A percentile compares a stretch with the other conserved stretches of the same genome.
These are phyloP conservation scores for Zhuliangozyma blackwelliae DNA, from an alignment of 1,139 yeast genomes.

Conservation along the genomic window DNA sequence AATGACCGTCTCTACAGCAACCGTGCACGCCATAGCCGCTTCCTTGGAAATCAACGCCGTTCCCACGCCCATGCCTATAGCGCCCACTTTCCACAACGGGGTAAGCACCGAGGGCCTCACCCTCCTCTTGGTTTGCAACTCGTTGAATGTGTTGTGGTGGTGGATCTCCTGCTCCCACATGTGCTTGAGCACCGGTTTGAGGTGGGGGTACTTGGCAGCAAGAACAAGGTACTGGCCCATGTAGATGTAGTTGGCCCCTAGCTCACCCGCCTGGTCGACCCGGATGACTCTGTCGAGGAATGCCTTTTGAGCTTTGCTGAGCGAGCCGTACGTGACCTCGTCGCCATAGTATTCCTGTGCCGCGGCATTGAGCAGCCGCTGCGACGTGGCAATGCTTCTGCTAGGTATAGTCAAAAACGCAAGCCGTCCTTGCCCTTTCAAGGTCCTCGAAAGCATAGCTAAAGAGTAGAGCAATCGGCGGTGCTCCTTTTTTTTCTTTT, in stretches of 20 bases:
- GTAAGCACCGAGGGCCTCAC: slow-evolving; percentile 89
- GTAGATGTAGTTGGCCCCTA: slow-evolving; percentile 95
- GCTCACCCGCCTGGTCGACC: slow-evolving; percentile 97
- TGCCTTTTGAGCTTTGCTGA: slow-evolving; percentile 61
- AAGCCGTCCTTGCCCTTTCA: too few species aligned
- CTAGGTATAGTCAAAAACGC: too few species aligned
- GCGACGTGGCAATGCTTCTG: too few species aligned
- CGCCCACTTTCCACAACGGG: slow-evolving; percentile 92
- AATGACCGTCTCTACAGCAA: slow-evolving; percentile 97
- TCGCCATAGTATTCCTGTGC: slow-evolving; percentile 17
- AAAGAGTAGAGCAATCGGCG: too few species aligned
- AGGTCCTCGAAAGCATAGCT: too few species aligned
- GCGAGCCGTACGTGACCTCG: slow-evolving; percentile 33
- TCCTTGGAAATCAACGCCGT: slow-evolving; percentile 88
- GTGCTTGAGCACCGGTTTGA: slow-evolving; percentile 72
- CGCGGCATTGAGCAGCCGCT: not conserved
- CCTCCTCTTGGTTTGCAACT: slow-evolving; percentile 67
- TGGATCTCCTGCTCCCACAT: slow-evolving; percentile 98
- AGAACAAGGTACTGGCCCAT: slow-evolving; percentile 84
- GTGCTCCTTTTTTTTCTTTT: too few species aligned
- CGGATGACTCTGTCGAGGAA: slow-evolving; percentile 73
- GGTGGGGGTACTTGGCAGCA: slow-evolving; percentile 63
- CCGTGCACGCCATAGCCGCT: slow-evolving; percentile 99
- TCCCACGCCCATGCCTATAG: slow-evolving; percentile 77
- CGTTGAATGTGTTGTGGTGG: slow-evolving; percentile 82